phyloP scores from a whole-genome alignment of 2,329 filamentous ascomycete genomes.

The Meredithiella fracta region DNA sequence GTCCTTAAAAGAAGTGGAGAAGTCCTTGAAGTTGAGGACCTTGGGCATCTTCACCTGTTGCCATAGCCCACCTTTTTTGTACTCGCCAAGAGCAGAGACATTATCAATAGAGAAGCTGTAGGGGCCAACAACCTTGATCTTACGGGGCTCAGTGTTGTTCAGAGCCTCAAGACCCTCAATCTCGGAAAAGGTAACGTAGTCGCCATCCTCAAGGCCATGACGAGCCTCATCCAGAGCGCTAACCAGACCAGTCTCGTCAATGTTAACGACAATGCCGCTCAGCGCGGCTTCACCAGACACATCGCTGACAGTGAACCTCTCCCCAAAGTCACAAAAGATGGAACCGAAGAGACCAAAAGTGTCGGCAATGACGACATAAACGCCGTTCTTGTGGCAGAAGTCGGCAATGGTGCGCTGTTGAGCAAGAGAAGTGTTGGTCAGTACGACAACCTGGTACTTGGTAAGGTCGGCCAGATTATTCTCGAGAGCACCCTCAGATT shows the following conservation, averaged over 20 bases:
- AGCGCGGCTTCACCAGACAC: conserved; percentile 77
- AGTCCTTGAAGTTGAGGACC: conserved; percentile 70
- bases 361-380: conserved; percentile 75
- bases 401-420: conserved; percentile 74
- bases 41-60: conserved; percentile 98
- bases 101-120: conserved; percentile 97
- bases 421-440: conserved; percentile 68
- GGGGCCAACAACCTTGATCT: conserved; percentile 84
- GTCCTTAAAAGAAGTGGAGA: conserved; percentile 62
- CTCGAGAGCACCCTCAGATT: conserved; percentile 45
- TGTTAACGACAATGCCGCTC: conserved; percentile 75
- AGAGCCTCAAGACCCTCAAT: conserved; percentile 80
- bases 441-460: conserved; percentile 79
- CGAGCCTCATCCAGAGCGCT: conserved; percentile 88
- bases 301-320: conserved; percentile 82
- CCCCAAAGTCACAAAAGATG: conserved; percentile 94
- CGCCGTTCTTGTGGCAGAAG: conserved; percentile 86
- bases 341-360: conserved; percentile 89
- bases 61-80: conserved; percentile 76
- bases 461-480: conserved; percentile 68
- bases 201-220: conserved; percentile 89
- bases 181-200: conserved; percentile 90
- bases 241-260: conserved; percentile 78
- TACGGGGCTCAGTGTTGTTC: conserved; percentile 69
- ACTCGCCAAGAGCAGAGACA: conserved; percentile 71